Evolutionary conservation across 2,329 filamentous ascomycete species (phyloP), one percentile per base, ranked within the genome.

Genomic region (Alternaria ethzedia): DNA sequence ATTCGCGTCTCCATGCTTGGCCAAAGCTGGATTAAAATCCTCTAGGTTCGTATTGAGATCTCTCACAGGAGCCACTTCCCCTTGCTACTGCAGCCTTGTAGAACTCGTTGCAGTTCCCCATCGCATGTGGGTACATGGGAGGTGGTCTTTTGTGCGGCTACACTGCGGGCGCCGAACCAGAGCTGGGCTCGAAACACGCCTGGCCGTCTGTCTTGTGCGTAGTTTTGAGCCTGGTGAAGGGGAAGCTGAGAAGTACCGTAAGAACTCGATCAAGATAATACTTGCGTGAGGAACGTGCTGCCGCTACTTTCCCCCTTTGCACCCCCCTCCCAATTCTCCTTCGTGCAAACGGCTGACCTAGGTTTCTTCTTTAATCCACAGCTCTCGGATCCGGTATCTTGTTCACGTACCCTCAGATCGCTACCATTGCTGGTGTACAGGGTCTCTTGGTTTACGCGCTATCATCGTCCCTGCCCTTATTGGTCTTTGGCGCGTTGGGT

Each of bases 181-280:
- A 55, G 59, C 49, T 56, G 56, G 55, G 17, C 49, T 45, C 61
- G 50, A 50, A 52, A 23, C 55, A 54, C 60, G 63, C 54, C 26
- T 57, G 57, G 61, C 41, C 26, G 32, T 28, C 10, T 25, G 17
- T 59, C 62, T 56, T 49, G 47, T 51, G 56, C 51, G 49, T 20
- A 36, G 23, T 10, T 36, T 60, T 63, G 54, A 32, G 25, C 17
- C 30, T 52, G 54, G 65, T 72, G 64, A 64, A 72, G 74, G 88
- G 84, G 87, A 94, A 88, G 92, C 92, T 95, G 92, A 96, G 92
- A 95, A 90, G 91, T 89, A 96, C 92, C 92, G 92, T 94, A 85
- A 91, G 83, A 90, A 95, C 92, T 95, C 92, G 92, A 96, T 92
- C 92, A 96, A 96, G 92, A 92, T 95, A 96, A 95, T 94, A 91